phyloP scores from a whole-genome alignment of 2,329 filamentous ascomycete species.

The Purpureocillium lavendulum region DNA sequence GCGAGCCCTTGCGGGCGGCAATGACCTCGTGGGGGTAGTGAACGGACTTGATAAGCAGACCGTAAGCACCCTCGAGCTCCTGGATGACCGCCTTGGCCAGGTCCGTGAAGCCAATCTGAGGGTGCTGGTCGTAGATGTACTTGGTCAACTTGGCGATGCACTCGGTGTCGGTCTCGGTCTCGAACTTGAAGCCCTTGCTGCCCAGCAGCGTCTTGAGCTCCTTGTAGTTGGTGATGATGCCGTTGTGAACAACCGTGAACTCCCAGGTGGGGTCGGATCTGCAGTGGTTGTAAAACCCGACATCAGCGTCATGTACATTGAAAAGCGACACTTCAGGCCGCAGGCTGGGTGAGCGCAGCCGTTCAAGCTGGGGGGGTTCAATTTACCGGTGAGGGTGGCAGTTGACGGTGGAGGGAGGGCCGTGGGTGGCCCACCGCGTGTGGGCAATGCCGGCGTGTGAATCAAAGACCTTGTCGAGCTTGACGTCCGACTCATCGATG shows the following conservation, averaged over 20 bases:
- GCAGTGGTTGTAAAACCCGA: not conserved
- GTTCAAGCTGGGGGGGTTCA: too few relatives aligned
- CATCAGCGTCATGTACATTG: too few relatives aligned
- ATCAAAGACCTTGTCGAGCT: slow-evolving; percentile 89
- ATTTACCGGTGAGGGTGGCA: slow-evolving; percentile 95
- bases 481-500: slow-evolving; percentile 74
- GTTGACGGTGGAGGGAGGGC: slow-evolving; percentile 85
- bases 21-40: slow-evolving; percentile 98
- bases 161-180: slow-evolving; percentile 98
- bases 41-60: slow-evolving; percentile 94
- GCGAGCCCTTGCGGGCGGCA: slow-evolving; percentile 96
- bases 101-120: slow-evolving; percentile 89
- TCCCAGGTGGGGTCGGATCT: slow-evolving; percentile 94
- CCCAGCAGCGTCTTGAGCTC: slow-evolving; percentile 90
- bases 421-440: slow-evolving; percentile 98
- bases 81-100: slow-evolving; percentile 96
- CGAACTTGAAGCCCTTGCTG: slow-evolving; percentile 95
- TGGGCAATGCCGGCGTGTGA: slow-evolving; percentile 98
- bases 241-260: slow-evolving; percentile 97
- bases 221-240: slow-evolving; percentile 99
- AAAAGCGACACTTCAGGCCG: too few relatives aligned
- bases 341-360: too few relatives aligned
- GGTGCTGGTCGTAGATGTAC: slow-evolving; percentile 94
- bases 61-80: slow-evolving; percentile 96
- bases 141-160: slow-evolving; percentile 98